A percentile compares a stretch with the other conserved stretches of the same genome.
Evolutionary conservation across 116 monocot genomes (phyloP).

Genomic region (Papilionanthe hybrid): DNA sequence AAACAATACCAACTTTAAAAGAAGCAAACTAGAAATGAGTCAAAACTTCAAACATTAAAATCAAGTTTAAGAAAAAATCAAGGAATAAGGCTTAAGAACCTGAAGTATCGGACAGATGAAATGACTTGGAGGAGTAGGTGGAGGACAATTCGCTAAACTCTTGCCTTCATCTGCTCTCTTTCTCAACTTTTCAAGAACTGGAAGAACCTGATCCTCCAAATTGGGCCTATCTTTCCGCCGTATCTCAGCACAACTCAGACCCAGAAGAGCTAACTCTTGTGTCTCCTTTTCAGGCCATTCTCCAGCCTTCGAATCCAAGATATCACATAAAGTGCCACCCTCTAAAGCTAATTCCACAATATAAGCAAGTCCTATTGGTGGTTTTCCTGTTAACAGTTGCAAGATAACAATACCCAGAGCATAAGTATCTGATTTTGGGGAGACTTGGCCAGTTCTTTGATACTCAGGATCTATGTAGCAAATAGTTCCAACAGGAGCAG

Average conservation of each 20-base stretch:
- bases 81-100: constrained; percentile 14
- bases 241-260: constrained; percentile 48
- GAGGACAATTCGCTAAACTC: not conserved
- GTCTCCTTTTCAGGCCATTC: constrained; percentile 53
- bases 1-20: too few relatives aligned
- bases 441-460: constrained; percentile 57
- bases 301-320: constrained; percentile 59
- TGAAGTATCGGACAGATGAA: constrained; percentile 66
- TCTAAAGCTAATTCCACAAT: constrained; percentile 49
- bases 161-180: constrained; percentile 21
- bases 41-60: not conserved
- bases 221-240: constrained; percentile 56
- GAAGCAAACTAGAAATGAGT: too few relatives aligned
- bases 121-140: constrained; percentile 26
- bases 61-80: not conserved
- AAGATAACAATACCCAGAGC: constrained; percentile 64
- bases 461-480: constrained; percentile 84
- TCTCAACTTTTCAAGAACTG: constrained; percentile 38
- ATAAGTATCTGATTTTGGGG: constrained; percentile 60
- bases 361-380: constrained; percentile 48
- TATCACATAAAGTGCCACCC: constrained; percentile 17
- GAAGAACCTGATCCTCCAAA: constrained; percentile 40
- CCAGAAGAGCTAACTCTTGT: constrained; percentile 40
- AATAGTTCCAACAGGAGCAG: constrained; percentile 60
- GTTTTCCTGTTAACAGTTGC: constrained; percentile 51